phyloP scores from a whole-genome alignment of 176 grass and related monocot genomes.

The Aegilops bicornis region DNA sequence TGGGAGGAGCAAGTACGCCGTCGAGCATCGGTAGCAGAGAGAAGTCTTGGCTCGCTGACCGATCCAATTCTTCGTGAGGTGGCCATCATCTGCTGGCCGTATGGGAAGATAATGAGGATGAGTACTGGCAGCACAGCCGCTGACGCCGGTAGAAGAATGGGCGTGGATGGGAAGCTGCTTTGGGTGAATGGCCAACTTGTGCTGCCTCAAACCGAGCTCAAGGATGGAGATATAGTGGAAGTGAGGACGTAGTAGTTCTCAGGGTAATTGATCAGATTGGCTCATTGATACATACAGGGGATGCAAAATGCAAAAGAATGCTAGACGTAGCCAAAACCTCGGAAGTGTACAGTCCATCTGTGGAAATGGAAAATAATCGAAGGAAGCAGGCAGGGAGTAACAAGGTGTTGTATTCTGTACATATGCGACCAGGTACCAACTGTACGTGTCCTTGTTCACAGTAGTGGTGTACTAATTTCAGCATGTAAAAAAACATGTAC shows the following conservation, averaged over 20 bases:
- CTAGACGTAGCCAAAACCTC: slow-evolving; percentile 15
- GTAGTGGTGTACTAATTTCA: slow-evolving; percentile 20
- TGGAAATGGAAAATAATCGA: slow-evolving; percentile 23
- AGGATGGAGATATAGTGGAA: slow-evolving; percentile 98
- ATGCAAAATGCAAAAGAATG: slow-evolving; percentile 17
- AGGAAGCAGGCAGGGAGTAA: slow-evolving; percentile 13
- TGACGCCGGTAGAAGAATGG: slow-evolving; percentile 91
- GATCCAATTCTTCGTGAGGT: slow-evolving; percentile 57
- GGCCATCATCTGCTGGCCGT: slow-evolving; percentile 86
- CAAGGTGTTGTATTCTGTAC: slow-evolving; percentile 21
- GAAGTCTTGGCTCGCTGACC: slow-evolving; percentile 46
- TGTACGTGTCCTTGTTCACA: slow-evolving; percentile 15
- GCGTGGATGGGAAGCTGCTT: slow-evolving; percentile 74
- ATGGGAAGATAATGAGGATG: slow-evolving; percentile 89
- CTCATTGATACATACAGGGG: background rate
- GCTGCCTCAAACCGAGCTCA: slow-evolving; percentile 76
- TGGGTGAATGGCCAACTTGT: slow-evolving; percentile 88
- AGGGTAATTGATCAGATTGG: background rate
- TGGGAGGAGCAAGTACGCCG: slow-evolving; percentile 84
- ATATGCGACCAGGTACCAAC: slow-evolving; percentile 28
- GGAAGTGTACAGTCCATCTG: slow-evolving; percentile 49
- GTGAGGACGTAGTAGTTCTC: slow-evolving; percentile 57
- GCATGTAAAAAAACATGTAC: slow-evolving; percentile 19
- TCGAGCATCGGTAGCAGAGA: slow-evolving; percentile 47
- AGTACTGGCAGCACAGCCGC: slow-evolving; percentile 79